Evolutionary conservation across 768 basidiomycete species (phyloP), one percentile per base, ranked within the genome.

Genomic region (Calocybe indica): DNA sequence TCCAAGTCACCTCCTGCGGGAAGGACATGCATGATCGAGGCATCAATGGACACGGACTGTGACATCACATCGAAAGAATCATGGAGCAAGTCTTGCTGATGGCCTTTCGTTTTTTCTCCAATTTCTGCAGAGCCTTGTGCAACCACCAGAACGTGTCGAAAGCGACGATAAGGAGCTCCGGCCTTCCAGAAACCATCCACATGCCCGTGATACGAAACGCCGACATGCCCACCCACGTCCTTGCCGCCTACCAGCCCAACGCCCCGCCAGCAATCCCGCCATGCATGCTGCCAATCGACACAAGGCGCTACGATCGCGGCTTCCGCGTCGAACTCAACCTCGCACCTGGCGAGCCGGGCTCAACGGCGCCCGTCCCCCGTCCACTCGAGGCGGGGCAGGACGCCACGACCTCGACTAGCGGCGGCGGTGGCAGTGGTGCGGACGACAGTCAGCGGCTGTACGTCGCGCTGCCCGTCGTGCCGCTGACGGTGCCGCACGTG

Each of bases 191-290:
- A 8, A 70, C 71, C 1, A 65, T 81, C 48, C 71, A 76, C 51
- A 71, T 82, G 63, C 68, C 66, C 15, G 65, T 79, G 45, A 52
- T 70, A 8, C 72, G 66, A 47, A 67, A 74, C 42, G 69, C 70
- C 5, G 68, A 67, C 45, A 62, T 71, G 52, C 81, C 82, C 35
- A 83, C 80, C 3, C 83, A 84, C 55, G 66, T 77, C 47, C 71
- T 84, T 40, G 75, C 77, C 14, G 66, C 76, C 52, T 63, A 67
- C 48, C 63, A 65, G 37, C 38, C 64, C 33, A 64, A 65, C 43
- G 49, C 54, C 7, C 45, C 52, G 30, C 40, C 65, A 3, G 47
- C 58, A 15, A 45, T 56, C 5, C 57, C 63, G 10, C 72, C 78
- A 5, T 55, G 75, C 32, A 64, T 82, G 55, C 58, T 81, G 12